Base-by-base conservation (phyloP, 2,329 filamentous ascomycete genomes). In the Chaetomiaceae sp. region DNA sequence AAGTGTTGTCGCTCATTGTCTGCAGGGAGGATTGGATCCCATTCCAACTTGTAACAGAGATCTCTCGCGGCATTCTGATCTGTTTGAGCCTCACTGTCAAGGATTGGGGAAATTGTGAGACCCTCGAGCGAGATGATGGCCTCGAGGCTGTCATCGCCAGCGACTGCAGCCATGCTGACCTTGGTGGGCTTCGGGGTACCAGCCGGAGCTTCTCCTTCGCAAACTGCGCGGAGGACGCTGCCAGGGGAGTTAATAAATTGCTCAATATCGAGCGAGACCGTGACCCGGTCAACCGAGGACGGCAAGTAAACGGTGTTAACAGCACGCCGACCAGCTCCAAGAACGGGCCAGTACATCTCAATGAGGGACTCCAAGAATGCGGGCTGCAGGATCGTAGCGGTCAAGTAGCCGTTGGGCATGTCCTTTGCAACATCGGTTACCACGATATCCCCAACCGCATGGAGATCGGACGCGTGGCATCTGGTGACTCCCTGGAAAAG, bases 401-500 rank as follows among this genome's bases (percentile, higher is more conserved):
- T 63, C 25, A 70, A 38, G 23, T 65, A 58, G 35, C 65, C 63
- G 45, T 65, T 68, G 2, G 68, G 69, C 69, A 72, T 72, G 47
- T 70, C 65, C 49, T 68, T 67, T 13, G 67, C 62, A 4, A 70
- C 59, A 49, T 72, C 69, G 5, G 62, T 58, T 8, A 67, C 63
- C 8, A 65, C 39, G 4, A 74, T 53, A n/a, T 67, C 63, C 5
- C 67, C 69, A 34, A 61, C 55, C 10, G 65, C 68, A 53, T 60
- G 68, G 7, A 44, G 58, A 35, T 60, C 55, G 8, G 55, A 69
- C 4, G 73, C 71, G 19, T 66, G 67, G 58, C 73, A 76, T 48
- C 73, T 70, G 38, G 66, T 65, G 9, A 82, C 57, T 3, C 75
- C 73, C 59, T 77, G 75, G 65, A 82, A 81, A 0, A 68, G 69